phyloP scores from a whole-genome alignment of 768 basidiomycete genomes.

The Leucocoprinus leucothites region DNA sequence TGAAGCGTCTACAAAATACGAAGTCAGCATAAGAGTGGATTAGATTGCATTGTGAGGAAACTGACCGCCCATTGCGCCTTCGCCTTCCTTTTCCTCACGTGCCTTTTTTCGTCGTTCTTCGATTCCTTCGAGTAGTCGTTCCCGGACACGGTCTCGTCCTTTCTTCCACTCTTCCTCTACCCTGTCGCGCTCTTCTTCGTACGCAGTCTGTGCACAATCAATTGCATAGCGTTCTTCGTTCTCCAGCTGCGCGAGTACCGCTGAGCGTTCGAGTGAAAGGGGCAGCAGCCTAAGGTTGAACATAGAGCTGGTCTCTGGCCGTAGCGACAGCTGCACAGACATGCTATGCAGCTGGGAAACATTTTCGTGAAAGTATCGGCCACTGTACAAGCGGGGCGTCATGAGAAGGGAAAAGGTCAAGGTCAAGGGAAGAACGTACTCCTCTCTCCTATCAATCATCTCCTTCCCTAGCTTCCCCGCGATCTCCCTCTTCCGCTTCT shows the following conservation, averaged over 20 bases:
- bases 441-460: conserved; percentile 70
- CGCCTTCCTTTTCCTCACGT: conserved; percentile 86
- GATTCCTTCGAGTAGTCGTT: conserved; percentile 78
- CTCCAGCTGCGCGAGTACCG: conserved; percentile 61
- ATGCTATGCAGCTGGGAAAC: conserved; percentile 58
- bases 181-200: conserved; percentile 72
- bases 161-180: conserved; percentile 83
- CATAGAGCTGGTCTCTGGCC: conserved; percentile 60
- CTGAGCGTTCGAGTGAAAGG: conserved; percentile 72
- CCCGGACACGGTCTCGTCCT: conserved; percentile 71
- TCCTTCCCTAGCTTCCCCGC: conserved; percentile 73
- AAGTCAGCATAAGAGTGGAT: conserved; percentile 1
- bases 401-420: conserved; percentile 2
- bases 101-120: conserved; percentile 78
- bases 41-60: conserved; percentile 15
- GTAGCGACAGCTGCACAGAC: conserved; percentile 60
- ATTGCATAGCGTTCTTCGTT: conserved; percentile 68
- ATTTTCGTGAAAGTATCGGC: conserved; percentile 59
- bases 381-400: conserved; percentile 31
- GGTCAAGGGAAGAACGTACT: conserved; percentile 41
- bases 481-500: conserved; percentile 66
- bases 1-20: conserved; percentile 51
- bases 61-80: conserved; percentile 71
- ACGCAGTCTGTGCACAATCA: conserved; percentile 65
- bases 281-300: conserved; percentile 76